Evolutionary conservation across 129 eudicot species (phyloP), one percentile per base, ranked within the genome.

Genomic region (Ambrosia trifida): DNA sequence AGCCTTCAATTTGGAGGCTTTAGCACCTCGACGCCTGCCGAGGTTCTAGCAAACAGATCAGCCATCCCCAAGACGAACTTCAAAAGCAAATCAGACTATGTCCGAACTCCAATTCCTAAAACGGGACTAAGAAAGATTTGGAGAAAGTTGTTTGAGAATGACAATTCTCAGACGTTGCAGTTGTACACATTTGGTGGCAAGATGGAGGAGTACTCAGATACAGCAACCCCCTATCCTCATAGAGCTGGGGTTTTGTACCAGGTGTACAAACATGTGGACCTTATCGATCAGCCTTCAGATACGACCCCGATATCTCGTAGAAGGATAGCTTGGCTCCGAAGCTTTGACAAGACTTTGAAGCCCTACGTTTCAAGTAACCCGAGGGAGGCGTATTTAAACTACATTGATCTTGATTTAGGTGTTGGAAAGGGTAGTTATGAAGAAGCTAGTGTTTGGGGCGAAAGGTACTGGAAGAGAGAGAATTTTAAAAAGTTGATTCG

Each of bases 381-480:
- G 1, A 57, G 81, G 67, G 59, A 73, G 41, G 56, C 76, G 12
- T 77, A 77, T 11, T n/a, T 16, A 8, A 77, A 77, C 43, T 77
- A 77, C 28, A 45, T 50, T 70, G 76, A 77, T 77, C 64, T 77
- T 50, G 81, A 77, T 50, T 57, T 77, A n/a, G 81, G 81, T 36
- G 43, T 63, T 7, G 75, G 53, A 11, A 69, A 6, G 40, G 20
- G 0, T 4, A 63, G 19, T 30, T 52, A 49, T 32, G 47, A 59
- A 46, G 77, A 60, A 60, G 69, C 69, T 44, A 60, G 67, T 45
- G 9, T 5, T 5, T 38, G 43, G 43, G 43, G 43, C 0, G 43
- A 38, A 5, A 38, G 43, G 9, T 38, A 69, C 32, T 76, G 66
- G 32, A 69, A 77, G 64, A 77, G 58, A 3, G 18, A 13, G 40